Conservation (phyloP, 371 early-diverging fungal genomes). For the Apophysomyces ossiformis region DNA sequence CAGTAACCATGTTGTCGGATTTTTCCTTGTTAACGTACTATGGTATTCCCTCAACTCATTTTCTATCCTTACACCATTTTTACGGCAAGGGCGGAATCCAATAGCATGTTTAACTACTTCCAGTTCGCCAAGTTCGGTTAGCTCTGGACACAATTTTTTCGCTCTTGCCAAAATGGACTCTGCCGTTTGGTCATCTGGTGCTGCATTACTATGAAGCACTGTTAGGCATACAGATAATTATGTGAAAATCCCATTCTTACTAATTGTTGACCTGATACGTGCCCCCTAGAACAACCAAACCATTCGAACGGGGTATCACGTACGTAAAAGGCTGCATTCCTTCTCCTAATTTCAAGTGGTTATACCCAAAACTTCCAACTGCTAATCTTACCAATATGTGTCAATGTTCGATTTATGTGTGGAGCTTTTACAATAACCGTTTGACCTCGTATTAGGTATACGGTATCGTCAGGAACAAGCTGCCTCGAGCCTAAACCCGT, state of each 20-base stretch:
- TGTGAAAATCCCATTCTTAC: conserved; percentile 42
- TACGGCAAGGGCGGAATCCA: conserved; percentile 73
- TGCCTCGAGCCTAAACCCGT: conserved; percentile 68
- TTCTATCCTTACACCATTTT: conserved; percentile 73
- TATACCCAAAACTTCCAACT: background rate
- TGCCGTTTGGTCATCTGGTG: conserved; percentile 25
- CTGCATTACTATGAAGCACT: conserved; percentile 28
- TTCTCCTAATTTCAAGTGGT: conserved; percentile 17
- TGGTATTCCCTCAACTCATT: conserved; percentile 42
- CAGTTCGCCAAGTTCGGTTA: conserved; percentile 33
- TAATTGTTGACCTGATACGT: conserved; percentile 66
- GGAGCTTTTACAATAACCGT: conserved; percentile 67
- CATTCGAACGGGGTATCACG: conserved; percentile 81
- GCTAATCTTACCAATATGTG: conserved; percentile 33
- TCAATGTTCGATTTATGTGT: conserved; percentile 60
- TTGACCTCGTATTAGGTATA: conserved; percentile 80
- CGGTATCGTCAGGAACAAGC: conserved; percentile 64
- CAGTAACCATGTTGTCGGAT: background rate
- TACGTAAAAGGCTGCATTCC: conserved; percentile 55
- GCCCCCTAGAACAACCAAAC: conserved; percentile 78
- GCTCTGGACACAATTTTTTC: conserved; percentile 30
- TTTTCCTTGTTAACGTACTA: conserved; percentile 30
- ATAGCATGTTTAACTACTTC: conserved; percentile 67
- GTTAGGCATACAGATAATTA: background rate
- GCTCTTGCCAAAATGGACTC: conserved; percentile 27